phyloP scores from a whole-genome alignment of 352 stramenopile species.

The Thalassiosira pacifica region DNA sequence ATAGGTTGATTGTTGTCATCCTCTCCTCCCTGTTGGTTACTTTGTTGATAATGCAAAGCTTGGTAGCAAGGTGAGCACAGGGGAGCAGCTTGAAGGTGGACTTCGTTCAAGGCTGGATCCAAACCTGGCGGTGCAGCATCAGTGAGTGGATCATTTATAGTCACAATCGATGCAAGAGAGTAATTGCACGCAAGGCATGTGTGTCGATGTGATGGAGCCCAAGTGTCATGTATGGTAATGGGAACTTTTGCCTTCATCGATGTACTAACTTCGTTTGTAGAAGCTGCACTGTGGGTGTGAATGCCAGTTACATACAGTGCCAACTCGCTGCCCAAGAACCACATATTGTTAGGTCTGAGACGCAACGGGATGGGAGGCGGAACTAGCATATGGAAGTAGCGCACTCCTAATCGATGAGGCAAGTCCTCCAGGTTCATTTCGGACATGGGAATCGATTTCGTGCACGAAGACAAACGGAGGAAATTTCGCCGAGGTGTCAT shows the following conservation, averaged over 20 bases:
- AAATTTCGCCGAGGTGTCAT: constrained; percentile 49
- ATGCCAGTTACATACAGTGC: constrained; percentile 61
- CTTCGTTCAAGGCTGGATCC: constrained; percentile 9
- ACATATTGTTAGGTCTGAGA: neutral
- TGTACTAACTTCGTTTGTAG: neutral
- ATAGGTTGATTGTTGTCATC: neutral
- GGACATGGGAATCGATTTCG: constrained; percentile 63
- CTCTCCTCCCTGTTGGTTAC: neutral
- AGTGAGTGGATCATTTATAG: constrained; percentile 50
- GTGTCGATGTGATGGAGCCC: constrained; percentile 34
- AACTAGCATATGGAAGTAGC: constrained; percentile 76
- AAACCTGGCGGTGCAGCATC: constrained; percentile 21
- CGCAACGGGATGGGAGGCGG: constrained; percentile 16
- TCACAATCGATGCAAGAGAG: constrained; percentile 49
- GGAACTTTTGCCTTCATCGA: constrained; percentile 1
- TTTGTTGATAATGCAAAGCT: constrained; percentile 55
- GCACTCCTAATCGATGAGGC: constrained; percentile 67
- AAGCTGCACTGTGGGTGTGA: constrained; percentile 22
- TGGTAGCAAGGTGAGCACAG: constrained; percentile 56
- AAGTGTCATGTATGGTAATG: constrained; percentile 58
- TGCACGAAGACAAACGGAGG: constrained; percentile 49
- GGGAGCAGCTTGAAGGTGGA: constrained; percentile 32
- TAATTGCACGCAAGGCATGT: constrained; percentile 56
- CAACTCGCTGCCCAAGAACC: constrained; percentile 31
- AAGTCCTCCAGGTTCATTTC: constrained; percentile 66